phyloP scores from a whole-genome alignment of 2,329 filamentous ascomycete genomes.

The Phialophora verrucosa region DNA sequence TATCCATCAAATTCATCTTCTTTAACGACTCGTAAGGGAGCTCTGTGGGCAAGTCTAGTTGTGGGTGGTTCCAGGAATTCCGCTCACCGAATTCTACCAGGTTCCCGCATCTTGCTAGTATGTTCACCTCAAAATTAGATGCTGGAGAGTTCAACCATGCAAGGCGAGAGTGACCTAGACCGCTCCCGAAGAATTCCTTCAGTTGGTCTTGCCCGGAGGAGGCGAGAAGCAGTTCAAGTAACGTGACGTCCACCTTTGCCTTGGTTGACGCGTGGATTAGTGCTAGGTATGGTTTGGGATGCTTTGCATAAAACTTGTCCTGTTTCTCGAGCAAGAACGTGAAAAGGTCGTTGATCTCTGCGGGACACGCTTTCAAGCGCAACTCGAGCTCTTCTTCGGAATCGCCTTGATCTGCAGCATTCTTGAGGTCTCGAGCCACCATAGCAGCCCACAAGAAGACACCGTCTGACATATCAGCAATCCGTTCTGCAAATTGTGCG shows the following conservation, averaged over 20 bases:
- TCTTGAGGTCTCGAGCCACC: constrained; percentile 13
- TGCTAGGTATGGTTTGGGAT: constrained; percentile 22
- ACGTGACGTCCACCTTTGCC: not conserved
- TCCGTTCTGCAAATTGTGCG: not conserved
- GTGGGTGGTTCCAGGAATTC: not conserved
- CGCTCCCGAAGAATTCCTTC: not conserved
- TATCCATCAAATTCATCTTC: not conserved
- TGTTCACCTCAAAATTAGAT: constrained; percentile 10
- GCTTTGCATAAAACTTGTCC: constrained; percentile 26
- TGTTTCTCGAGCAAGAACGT: constrained; percentile 15
- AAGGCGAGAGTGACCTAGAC: not conserved
- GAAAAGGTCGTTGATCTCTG: constrained; percentile 23
- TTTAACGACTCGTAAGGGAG: not conserved
- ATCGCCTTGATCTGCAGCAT: constrained; percentile 14
- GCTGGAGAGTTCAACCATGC: not conserved
- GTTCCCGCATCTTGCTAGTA: constrained; percentile 18
- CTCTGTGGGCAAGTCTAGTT: not conserved
- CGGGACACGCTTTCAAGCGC: constrained; percentile 15
- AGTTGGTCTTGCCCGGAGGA: constrained; percentile 2
- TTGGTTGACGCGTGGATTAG: not conserved
- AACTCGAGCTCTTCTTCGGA: constrained; percentile 10
- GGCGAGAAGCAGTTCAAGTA: constrained; percentile 19
- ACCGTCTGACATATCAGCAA: constrained; percentile 11
- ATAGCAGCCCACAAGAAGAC: constrained; percentile 26
- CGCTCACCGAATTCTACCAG: constrained; percentile 8